These are phyloP conservation scores for Fusarium poae DNA, from an alignment of 2,329 filamentous ascomycete genomes.

Conservation along the genomic window DNA sequence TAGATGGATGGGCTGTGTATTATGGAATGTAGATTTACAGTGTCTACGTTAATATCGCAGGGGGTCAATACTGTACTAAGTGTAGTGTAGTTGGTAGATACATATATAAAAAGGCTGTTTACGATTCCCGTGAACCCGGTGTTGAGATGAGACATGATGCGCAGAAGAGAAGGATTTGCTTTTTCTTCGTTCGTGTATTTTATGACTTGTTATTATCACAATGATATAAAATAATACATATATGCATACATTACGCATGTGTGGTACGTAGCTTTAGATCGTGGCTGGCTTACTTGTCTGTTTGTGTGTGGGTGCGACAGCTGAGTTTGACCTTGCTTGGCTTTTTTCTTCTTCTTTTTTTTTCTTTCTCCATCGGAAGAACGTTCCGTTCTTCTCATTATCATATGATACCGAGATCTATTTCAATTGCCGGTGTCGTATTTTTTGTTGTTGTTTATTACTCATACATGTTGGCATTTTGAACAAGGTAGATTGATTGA, in stretches of 20 bases:
- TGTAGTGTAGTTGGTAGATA: no score
- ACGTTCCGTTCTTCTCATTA: background rate
- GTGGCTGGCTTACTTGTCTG: conserved; percentile 2
- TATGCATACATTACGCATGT: background rate
- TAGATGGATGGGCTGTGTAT: no score
- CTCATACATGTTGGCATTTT: background rate
- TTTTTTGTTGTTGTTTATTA: background rate
- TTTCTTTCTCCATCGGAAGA: background rate
- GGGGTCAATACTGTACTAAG: no score
- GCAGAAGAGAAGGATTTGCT: background rate
- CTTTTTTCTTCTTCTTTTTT: no score
- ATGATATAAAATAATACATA: background rate
- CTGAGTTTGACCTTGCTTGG: background rate
- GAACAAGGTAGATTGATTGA: background rate
- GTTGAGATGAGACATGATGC: conserved; percentile 7
- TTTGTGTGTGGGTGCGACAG: background rate
- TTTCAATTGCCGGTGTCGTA: background rate
- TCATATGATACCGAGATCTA: background rate
- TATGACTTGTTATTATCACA: background rate
- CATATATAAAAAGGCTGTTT: background rate
- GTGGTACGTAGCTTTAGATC: conserved; percentile 1
- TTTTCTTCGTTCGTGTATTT: conserved; percentile 1
- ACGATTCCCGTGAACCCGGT: background rate
- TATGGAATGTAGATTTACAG: no score
- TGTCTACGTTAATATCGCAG: no score